Conservation (phyloP, 768 basidiomycete species). For the Kwoniella dendrophila region DNA sequence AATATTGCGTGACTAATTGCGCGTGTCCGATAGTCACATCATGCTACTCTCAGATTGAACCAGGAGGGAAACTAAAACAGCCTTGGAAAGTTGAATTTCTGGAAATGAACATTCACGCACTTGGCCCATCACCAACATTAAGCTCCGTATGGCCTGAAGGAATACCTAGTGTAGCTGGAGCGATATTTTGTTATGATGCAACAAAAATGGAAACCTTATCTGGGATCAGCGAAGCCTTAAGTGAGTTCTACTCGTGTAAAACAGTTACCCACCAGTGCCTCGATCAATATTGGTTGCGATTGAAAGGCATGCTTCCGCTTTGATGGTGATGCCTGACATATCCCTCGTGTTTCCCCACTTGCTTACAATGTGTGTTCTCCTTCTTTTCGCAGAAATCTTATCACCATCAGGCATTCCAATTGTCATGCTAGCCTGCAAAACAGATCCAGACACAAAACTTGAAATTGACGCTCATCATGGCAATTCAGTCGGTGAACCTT, state of each 20-base stretch:
- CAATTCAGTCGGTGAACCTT: constrained; percentile 61
- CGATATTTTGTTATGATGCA: constrained; percentile 84
- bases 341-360: neutral
- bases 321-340: neutral
- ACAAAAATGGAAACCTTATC: constrained; percentile 66
- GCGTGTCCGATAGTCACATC: constrained; percentile 24
- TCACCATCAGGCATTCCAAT: constrained; percentile 64
- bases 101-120: constrained; percentile 52
- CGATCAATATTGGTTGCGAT: too few species aligned
- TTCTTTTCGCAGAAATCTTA: constrained; percentile 45
- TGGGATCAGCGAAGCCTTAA: constrained; percentile 68
- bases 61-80: constrained; percentile 41
- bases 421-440: constrained; percentile 85
- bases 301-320: too few species aligned
- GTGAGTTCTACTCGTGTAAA: constrained; percentile 61
- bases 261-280: too few species aligned
- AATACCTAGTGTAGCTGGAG: constrained; percentile 70
- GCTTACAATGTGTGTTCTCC: constrained; percentile 6
- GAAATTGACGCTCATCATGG: constrained; percentile 55
- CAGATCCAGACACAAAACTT: constrained; percentile 62
- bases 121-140: constrained; percentile 36
- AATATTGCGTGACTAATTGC: neutral
- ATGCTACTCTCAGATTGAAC: constrained; percentile 37
- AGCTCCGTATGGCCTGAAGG: constrained; percentile 29
- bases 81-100: constrained; percentile 44